A percentile compares a stretch with the other conserved stretches of the same genome.
These are phyloP conservation scores for Penicillium sp. DNA, from an alignment of 2,329 filamentous ascomycete species.

Conservation along the genomic window DNA sequence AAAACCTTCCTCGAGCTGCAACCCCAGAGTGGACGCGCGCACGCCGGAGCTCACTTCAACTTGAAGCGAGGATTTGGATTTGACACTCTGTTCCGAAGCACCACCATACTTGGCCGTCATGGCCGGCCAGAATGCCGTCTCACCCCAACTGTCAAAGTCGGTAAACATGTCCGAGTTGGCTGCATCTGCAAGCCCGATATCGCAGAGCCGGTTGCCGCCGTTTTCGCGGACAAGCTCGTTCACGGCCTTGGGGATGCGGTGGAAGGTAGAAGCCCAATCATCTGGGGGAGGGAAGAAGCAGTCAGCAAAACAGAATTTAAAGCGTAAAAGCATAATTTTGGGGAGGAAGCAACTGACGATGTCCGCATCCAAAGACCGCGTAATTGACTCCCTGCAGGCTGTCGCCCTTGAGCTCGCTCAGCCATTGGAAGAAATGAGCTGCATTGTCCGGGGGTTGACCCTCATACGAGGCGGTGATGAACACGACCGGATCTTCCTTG, in stretches of 20 bases:
- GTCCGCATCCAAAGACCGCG: conserved; percentile 65
- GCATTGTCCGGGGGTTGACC: conserved; percentile 70
- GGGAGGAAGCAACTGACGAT: conserved; percentile 28
- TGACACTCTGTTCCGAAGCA: conserved; percentile 15
- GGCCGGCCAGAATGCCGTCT: conserved; percentile 50
- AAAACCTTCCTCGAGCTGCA: conserved; percentile 57
- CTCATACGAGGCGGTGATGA: conserved; percentile 68
- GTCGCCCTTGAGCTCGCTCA: conserved; percentile 49
- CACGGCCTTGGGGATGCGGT: conserved; percentile 59
- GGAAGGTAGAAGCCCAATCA: conserved; percentile 55
- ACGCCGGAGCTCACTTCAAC: conserved; percentile 50
- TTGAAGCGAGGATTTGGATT: conserved; percentile 33
- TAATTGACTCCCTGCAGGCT: conserved; percentile 55
- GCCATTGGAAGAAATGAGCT: conserved; percentile 60
- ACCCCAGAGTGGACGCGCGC: conserved; percentile 54
- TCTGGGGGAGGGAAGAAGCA: conserved; percentile 14
- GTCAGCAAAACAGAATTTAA: background rate
- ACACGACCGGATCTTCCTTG: conserved; percentile 55
- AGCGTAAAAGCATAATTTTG: background rate
- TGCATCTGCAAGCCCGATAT: conserved; percentile 55
- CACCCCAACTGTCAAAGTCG: conserved; percentile 63
- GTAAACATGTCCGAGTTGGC: conserved; percentile 61
- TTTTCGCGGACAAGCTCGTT: conserved; percentile 49
- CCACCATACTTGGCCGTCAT: conserved; percentile 40
- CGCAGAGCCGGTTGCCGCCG: conserved; percentile 46